These are phyloP conservation scores for Colletotrichum nymphaeae DNA, from an alignment of 2,329 filamentous ascomycete species.

Conservation along the genomic window DNA sequence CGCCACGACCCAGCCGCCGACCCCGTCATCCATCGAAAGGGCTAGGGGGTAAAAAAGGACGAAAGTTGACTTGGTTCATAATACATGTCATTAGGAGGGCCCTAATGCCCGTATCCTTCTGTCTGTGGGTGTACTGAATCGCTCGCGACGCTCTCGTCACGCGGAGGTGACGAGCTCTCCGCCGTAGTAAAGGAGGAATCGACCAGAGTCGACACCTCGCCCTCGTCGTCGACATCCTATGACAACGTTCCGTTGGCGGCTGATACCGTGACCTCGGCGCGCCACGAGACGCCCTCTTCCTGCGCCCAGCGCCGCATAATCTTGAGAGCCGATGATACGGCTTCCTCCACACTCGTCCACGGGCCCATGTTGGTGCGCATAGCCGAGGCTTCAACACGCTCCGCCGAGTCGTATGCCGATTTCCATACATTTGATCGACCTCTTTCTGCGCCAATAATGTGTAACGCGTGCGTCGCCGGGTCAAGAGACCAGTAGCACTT, in stretches of 20 bases:
- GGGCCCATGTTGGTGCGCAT: conserved; percentile 47
- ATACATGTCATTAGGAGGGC: conserved; percentile 28
- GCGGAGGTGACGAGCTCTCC: neutral
- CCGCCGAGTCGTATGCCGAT: conserved; percentile 45
- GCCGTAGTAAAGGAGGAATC: conserved; percentile 1
- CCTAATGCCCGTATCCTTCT: conserved; percentile 9
- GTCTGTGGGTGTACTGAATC: neutral
- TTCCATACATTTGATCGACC: conserved; percentile 43
- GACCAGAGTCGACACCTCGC: neutral
- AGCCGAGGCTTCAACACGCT: conserved; percentile 42
- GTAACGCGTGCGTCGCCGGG: conserved; percentile 31
- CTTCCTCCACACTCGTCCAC: conserved; percentile 59
- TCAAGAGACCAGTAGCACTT: conserved; percentile 49
- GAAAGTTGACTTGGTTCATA: conserved; percentile 4
- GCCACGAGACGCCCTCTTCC: conserved; percentile 59
- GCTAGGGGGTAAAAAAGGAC: neutral
- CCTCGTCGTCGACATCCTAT: conserved; percentile 16
- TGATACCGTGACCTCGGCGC: conserved; percentile 46
- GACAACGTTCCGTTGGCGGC: conserved; percentile 26
- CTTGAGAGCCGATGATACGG: conserved; percentile 50
- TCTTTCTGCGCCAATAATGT: conserved; percentile 42
- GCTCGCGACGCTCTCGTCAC: neutral
- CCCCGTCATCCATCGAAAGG: too few species aligned
- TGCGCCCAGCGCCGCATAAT: conserved; percentile 57
- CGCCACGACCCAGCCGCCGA: conserved; percentile 4